Conservation (phyloP, 2,329 filamentous ascomycete species). For the Paecilomyces sp. region DNA sequence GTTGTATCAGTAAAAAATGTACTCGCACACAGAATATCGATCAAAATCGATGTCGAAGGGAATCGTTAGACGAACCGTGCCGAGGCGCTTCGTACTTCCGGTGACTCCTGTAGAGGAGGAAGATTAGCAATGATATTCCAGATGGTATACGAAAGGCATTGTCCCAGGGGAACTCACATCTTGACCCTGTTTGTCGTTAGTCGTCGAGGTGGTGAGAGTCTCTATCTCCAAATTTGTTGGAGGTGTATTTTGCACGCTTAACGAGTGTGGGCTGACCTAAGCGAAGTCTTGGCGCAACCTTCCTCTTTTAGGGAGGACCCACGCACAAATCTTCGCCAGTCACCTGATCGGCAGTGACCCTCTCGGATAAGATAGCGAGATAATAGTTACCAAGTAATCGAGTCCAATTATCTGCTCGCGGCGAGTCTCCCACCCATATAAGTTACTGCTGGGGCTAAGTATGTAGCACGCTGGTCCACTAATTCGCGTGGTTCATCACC, state of each 20-base stretch:
- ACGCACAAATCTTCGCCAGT: neutral
- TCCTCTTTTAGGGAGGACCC: conserved; percentile 7
- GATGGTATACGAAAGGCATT: neutral
- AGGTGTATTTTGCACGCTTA: conserved; percentile 33
- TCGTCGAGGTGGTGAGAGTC: conserved; percentile 37
- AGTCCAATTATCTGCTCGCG: too few species aligned
- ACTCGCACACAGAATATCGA: conserved; percentile 16
- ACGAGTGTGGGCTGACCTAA: conserved; percentile 39
- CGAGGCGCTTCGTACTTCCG: conserved; percentile 79
- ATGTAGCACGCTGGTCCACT: neutral
- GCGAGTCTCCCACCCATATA: neutral
- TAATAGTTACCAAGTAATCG: too few species aligned
- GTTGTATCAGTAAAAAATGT: conserved; percentile 19
- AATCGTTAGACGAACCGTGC: conserved; percentile 81
- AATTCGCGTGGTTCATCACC: neutral
- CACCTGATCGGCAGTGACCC: neutral
- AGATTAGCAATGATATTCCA: conserved; percentile 19
- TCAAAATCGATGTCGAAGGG: conserved; percentile 24
- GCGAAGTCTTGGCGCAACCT: conserved; percentile 22
- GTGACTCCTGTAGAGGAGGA: conserved; percentile 42
- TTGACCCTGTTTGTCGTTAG: conserved; percentile 43
- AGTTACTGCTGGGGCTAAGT: too few species aligned
- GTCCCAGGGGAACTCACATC: conserved; percentile 31
- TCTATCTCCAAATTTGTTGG: conserved; percentile 30
- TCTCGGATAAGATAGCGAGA: neutral